Percentiles rank a stretch among this genome's conserved stretches.
Conservation (phyloP, 495 filamentous ascomycete genomes). For the Aspergillus saccharolyticus region DNA sequence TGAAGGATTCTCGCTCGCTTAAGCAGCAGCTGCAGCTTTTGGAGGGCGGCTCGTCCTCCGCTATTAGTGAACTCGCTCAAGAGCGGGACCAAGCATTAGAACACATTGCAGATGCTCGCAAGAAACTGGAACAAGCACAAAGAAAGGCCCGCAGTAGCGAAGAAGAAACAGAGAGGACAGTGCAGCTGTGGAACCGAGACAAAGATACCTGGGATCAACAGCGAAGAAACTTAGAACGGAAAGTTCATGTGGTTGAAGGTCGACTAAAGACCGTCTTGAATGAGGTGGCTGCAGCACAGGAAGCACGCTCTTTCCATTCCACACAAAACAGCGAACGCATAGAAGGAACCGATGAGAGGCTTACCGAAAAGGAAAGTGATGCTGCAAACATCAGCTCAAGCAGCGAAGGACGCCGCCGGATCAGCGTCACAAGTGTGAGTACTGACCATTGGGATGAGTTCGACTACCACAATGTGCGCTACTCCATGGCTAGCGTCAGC, state of each 20-base stretch:
- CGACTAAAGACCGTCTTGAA: slow-evolving; percentile 77
- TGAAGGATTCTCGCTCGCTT: slow-evolving; percentile 71
- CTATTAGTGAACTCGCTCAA: slow-evolving; percentile 71
- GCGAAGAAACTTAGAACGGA: slow-evolving; percentile 73
- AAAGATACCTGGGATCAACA: slow-evolving; percentile 78
- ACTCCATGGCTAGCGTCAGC: slow-evolving; percentile 55
- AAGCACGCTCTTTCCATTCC: slow-evolving; percentile 34
- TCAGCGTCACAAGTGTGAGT: slow-evolving; percentile 59
- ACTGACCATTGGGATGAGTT: slow-evolving; percentile 51
- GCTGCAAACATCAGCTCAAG: slow-evolving; percentile 69
- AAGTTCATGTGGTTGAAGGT: slow-evolving; percentile 80
- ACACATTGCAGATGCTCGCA: slow-evolving; percentile 64
- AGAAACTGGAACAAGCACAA: slow-evolving; percentile 71
- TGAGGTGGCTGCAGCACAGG: slow-evolving; percentile 74
- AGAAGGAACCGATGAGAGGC: slow-evolving; percentile 33
- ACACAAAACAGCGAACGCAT: slow-evolving; percentile 20
- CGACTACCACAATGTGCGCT: slow-evolving; percentile 47
- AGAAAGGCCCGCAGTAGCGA: slow-evolving; percentile 76
- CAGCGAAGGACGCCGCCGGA: slow-evolving; percentile 55
- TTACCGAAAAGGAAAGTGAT: slow-evolving; percentile 54
- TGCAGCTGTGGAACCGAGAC: slow-evolving; percentile 74
- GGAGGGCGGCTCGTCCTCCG: slow-evolving; percentile 81
- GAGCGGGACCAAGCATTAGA: slow-evolving; percentile 85
- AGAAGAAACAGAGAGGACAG: slow-evolving; percentile 72
- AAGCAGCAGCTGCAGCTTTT: slow-evolving; percentile 80